Evolutionary conservation across 2,329 filamentous ascomycete species (phyloP), one percentile per base, ranked within the genome.

Genomic region (Hypocreales sp.): DNA sequence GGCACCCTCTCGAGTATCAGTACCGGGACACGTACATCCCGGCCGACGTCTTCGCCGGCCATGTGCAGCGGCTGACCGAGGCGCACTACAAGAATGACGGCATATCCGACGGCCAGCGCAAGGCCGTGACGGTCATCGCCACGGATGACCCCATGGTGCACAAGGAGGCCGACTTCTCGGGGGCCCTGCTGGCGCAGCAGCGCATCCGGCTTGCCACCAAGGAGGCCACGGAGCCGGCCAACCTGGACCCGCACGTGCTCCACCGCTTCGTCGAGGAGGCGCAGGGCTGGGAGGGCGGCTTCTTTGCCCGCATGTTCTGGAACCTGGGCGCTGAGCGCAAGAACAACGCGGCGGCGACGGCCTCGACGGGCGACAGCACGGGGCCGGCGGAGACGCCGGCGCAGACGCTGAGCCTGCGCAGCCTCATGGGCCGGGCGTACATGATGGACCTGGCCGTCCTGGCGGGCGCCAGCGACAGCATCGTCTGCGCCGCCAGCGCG

Each of bases 221-320:
- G 44, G 48, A 57, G 16, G 51, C 55, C 14, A 48, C 56, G 20
- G 41, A 58, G 40, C 49, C 50, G 36, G 52, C 45, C 31, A 51
- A 48, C 23, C 46, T 51, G 4, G 53, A 69, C 33, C 52, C 53
- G 15, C 53, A 55, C 8, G 56, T 64, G 6, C 69, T 78, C 45
- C 64, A 65, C 37, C 70, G 67, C 39, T 81, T 79, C 46, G 64
- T 79, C 20, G 79, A 84, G 32, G 76, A 84, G 44, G 68, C 74
- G 2, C 73, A 81, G 22, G 83, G 82, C 17, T 92, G 82, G 82
- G 82, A 92, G 47, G 82, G 83, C 12, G 83, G 83, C 2, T 92
- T 92, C 58, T 92, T 79, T 51, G 66, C 68, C 10, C 67, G 72
- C 40, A 75, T 90, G 53, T 92, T 92, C 51, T 86, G 79, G 71